These are phyloP conservation scores for Eucommia ulmoides DNA, from an alignment of 257 asterid genomes.

Conservation along the genomic window DNA sequence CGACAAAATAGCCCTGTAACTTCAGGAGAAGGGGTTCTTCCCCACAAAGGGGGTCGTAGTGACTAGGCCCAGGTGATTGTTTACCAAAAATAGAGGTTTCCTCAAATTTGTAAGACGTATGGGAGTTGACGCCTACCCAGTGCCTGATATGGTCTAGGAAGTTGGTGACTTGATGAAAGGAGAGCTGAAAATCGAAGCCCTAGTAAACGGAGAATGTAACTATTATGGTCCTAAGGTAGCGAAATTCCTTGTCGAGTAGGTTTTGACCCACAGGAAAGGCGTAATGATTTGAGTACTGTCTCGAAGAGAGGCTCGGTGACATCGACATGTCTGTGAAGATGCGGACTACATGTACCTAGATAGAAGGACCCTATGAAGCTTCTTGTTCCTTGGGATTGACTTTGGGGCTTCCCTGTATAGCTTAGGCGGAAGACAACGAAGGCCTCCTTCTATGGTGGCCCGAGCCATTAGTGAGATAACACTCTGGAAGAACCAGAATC, in stretches of 20 bases:
- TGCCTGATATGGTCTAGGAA: background rate
- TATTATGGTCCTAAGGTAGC: background rate
- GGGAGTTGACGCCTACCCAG: background rate
- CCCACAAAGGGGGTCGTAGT: conserved; percentile 1
- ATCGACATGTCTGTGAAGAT: background rate
- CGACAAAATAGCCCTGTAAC: conserved; percentile 10
- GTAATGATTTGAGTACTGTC: background rate
- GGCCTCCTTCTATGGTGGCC: background rate
- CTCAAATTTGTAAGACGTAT: background rate
- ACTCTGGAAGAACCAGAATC: conserved; percentile 5
- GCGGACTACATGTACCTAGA: background rate
- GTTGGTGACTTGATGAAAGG: background rate
- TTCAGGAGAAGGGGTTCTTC: background rate
- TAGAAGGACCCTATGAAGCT: background rate
- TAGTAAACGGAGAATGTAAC: background rate
- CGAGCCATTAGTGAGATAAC: conserved; percentile 8
- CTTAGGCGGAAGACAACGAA: background rate
- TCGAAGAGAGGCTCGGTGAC: background rate
- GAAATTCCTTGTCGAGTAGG: background rate
- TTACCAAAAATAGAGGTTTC: background rate
- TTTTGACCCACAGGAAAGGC: background rate
- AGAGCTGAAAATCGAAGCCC: background rate
- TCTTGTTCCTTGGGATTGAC: background rate
- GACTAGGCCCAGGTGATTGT: background rate
- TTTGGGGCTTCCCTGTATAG: background rate